Conservation (phyloP, 148 eudicot genomes). For the Fallopia convolvulus region DNA sequence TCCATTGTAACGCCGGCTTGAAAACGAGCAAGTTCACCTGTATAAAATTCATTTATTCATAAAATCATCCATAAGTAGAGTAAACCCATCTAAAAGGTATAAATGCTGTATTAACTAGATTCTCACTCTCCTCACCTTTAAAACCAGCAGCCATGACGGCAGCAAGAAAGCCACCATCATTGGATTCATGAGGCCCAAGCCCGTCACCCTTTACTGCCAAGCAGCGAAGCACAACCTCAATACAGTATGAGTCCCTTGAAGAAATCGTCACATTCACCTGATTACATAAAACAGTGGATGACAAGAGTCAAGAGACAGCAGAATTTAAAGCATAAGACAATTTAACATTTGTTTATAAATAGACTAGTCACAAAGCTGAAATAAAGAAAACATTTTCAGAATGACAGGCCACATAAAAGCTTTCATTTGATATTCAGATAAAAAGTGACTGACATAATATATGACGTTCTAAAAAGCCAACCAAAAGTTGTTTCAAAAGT, state of each 20-base stretch:
- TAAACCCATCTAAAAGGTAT: background rate
- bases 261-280: conserved; percentile 70
- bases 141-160: conserved; percentile 79
- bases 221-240: conserved; percentile 80
- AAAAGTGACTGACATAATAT: background rate
- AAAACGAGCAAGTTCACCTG: conserved; percentile 86
- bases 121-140: conserved; percentile 43
- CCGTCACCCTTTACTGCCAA: conserved; percentile 77
- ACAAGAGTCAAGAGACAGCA: background rate
- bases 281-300: background rate
- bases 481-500: background rate
- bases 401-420: background rate
- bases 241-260: conserved; percentile 40
- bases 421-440: background rate
- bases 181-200: conserved; percentile 62
- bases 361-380: background rate
- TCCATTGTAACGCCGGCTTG: conserved; percentile 98
- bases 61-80: background rate
- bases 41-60: conserved; percentile 2
- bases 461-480: background rate
- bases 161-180: conserved; percentile 91
- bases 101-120: conserved; percentile 1
- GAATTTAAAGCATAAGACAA: background rate
- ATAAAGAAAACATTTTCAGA: background rate
- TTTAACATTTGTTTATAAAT: background rate